These are phyloP conservation scores for Amanita pallidorosea DNA, from an alignment of 768 basidiomycete species.

Conservation along the genomic window DNA sequence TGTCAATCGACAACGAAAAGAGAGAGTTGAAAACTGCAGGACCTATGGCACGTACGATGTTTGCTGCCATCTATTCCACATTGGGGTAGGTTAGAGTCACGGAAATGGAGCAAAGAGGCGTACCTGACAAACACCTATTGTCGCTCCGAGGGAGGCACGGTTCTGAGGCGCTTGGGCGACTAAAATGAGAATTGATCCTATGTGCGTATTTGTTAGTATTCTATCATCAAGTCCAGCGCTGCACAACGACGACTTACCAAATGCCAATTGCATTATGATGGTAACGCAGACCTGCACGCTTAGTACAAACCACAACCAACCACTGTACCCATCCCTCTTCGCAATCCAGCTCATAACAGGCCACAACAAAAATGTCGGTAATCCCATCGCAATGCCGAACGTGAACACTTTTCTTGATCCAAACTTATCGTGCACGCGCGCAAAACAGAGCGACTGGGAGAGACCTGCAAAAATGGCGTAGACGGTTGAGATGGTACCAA, in stretches of 20 bases:
- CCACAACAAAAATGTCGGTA: constrained; percentile 35
- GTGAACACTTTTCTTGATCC: constrained; percentile 43
- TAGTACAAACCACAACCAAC: not conserved
- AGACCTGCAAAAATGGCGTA: constrained; percentile 45
- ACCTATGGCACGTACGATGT: constrained; percentile 37
- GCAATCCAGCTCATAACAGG: constrained; percentile 20
- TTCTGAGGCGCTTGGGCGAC: not conserved
- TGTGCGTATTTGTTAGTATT: not conserved
- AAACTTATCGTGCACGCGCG: constrained; percentile 31
- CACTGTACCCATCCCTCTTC: not conserved
- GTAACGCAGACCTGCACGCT: not conserved
- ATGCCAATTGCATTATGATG: not conserved
- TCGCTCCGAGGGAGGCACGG: not conserved
- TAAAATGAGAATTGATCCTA: not conserved
- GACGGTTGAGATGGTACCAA: constrained; percentile 43
- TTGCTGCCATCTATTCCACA: constrained; percentile 19
- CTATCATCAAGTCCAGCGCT: not conserved
- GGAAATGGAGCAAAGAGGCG: not conserved
- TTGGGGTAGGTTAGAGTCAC: not conserved
- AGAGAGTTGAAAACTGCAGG: constrained; percentile 51
- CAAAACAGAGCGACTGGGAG: constrained; percentile 45
- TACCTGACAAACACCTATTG: not conserved
- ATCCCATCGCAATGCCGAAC: constrained; percentile 25
- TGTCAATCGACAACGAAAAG: constrained; percentile 53
- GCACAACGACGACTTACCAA: not conserved